phyloP scores from a whole-genome alignment of 257 asterid genomes.

The Avicennia marina region DNA sequence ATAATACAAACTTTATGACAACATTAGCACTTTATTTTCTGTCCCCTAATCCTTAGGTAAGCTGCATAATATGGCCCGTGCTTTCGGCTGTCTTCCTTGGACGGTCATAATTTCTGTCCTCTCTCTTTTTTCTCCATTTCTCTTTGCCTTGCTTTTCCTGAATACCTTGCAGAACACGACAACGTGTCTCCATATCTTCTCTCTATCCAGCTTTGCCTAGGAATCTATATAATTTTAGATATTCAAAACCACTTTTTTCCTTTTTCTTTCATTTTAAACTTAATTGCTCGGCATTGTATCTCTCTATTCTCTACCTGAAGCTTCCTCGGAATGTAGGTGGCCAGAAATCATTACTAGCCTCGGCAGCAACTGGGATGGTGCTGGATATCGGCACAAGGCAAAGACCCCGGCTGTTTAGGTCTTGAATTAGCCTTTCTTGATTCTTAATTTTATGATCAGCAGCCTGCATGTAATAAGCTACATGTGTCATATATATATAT shows the following conservation, averaged over 20 bases:
- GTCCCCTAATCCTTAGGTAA: constrained; percentile 35
- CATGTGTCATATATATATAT: no score
- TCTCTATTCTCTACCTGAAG: constrained; percentile 37
- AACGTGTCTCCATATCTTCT: constrained; percentile 21
- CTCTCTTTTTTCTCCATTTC: background rate
- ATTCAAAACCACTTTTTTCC: background rate
- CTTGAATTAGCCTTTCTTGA: constrained; percentile 34
- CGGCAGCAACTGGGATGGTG: constrained; percentile 74
- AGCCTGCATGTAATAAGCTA: constrained; percentile 21
- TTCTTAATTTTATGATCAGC: constrained; percentile 24
- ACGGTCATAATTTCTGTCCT: constrained; percentile 28
- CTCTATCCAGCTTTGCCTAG: constrained; percentile 14
- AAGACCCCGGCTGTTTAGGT: constrained; percentile 66
- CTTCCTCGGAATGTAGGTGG: constrained; percentile 57
- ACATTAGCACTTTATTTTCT: constrained; percentile 10
- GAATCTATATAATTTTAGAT: constrained; percentile 4
- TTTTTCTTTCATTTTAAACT: no score
- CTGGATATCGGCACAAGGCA: constrained; percentile 79
- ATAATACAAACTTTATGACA: constrained; percentile 21
- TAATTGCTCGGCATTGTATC: no score
- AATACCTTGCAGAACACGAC: constrained; percentile 22
- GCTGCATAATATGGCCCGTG: constrained; percentile 42
- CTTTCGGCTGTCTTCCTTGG: constrained; percentile 37
- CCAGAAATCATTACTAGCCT: constrained; percentile 62
- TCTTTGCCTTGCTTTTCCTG: constrained; percentile 22